phyloP scores from a whole-genome alignment of 1,139 yeast species.

The Pichia cactophila region DNA sequence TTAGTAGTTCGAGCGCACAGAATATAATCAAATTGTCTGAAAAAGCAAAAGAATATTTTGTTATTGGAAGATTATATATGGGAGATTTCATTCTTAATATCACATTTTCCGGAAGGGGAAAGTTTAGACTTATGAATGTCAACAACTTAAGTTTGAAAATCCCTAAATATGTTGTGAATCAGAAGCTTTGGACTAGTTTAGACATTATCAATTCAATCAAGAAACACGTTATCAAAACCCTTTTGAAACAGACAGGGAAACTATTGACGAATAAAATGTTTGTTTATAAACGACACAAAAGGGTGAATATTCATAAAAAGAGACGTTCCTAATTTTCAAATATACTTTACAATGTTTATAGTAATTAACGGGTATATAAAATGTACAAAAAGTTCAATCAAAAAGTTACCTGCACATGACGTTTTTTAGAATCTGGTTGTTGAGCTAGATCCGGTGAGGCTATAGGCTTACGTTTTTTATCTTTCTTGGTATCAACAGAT shows the following conservation, averaged over 20 bases:
- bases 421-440: constrained; percentile 19
- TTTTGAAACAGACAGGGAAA: constrained; percentile 52
- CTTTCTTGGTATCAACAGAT: constrained; percentile 31
- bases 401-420: constrained; percentile 24
- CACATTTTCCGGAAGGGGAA: constrained; percentile 54
- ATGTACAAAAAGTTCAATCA: constrained; percentile 17
- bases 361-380: background rate
- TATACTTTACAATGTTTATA: background rate
- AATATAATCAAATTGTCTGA: constrained; percentile 36
- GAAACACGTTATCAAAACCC: constrained; percentile 42
- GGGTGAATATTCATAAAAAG: constrained; percentile 9
- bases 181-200: constrained; percentile 43
- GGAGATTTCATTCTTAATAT: constrained; percentile 43
- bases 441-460: constrained; percentile 16
- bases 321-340: background rate
- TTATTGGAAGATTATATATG: constrained; percentile 43
- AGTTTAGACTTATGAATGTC: constrained; percentile 52
- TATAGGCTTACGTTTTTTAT: constrained; percentile 19
- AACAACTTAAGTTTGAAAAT: constrained; percentile 46
- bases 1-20: background rate
- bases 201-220: constrained; percentile 50
- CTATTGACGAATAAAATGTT: constrained; percentile 48
- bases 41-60: constrained; percentile 51
- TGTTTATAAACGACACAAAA: constrained; percentile 13
- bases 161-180: constrained; percentile 44